Evolutionary conservation across 495 filamentous ascomycete genomes (phyloP), one percentile per base, ranked within the genome.

Genomic region (Lophium mytilinum): DNA sequence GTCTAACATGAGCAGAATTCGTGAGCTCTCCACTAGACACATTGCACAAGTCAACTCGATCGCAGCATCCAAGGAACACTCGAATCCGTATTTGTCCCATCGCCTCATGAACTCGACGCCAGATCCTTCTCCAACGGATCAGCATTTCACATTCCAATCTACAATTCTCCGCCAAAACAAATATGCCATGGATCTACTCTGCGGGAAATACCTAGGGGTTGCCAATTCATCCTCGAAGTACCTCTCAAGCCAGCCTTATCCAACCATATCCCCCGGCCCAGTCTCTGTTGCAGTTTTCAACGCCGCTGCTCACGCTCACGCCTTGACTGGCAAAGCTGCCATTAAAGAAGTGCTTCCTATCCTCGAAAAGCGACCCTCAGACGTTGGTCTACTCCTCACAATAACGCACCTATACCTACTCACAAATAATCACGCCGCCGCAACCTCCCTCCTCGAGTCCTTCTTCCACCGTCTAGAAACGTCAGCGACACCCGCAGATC

Each of bases 361-460:
- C n/a, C 74, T 95, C 9, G 85, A 88, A 58, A 81, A 81, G 52
- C 77, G 87, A 19, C 89, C 90, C 0, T 82, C 81, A 57, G 91
- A 99, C 65, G 73, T 96, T 33, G 94, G 93, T 8, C 76, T 97
- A 3, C 74, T 89, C 9, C 74, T 97, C 40, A 92, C 88, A 11
- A 81, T 89, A 15, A 80, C 92, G 7, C 90, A 97, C 67, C 80
- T 96, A 37, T 91, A 94, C 64, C 74, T 95, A 14, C 75, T 80
- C 42, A 78, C 75, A 37, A 81, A 86, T 34, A 95, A 96, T 67
- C 81, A 83, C 50, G 83, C 78, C 17, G 83, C 85, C 4, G 93
- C 94, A 1, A 83, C 90, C 52, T 76, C 74, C 42, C 77, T 89
- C 6, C 74, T 99, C 15, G 88, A 95, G 63, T 73, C 78, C 11